Evolutionary conservation across 2,329 filamentous ascomycete species (phyloP), one percentile per base, ranked within the genome.

Genomic region (Diaporthe citri): DNA sequence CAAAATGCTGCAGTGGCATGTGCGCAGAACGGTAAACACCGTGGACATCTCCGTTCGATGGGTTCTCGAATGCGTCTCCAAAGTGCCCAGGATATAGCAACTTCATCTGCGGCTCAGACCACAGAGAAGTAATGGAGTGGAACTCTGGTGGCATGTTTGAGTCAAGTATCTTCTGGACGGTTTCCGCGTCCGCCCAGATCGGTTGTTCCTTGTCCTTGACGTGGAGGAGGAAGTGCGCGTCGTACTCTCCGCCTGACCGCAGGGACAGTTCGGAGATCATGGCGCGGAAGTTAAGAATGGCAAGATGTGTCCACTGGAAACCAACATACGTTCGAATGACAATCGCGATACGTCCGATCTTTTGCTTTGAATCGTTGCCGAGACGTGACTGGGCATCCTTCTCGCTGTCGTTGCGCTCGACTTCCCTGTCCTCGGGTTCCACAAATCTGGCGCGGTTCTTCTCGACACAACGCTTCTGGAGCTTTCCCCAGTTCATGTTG

Each of bases 101-200:
- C 74, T 89, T 88, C 94, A 97, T 96, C 83, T 96, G 94, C 71
- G 91, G 88, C 82, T 97, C 94, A 3, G 94, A 95, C 95, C 95
- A 97, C 8, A 97, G 86, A 0, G 93, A 95, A 59, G 93, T 94
- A 82, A 97, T 90, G 76, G 92, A 91, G 81, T 93, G 93, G 83
- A 97, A 97, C 81, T 96, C 94, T 31, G 86, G 81, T 0, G 94
- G 94, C 1, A 96, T 90, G 74, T 90, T 89, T 66, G 90, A 85
- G 81, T 91, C 88, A 80, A 97, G 86, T 79, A 96, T 90, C 22
- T 89, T 88, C 78, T 95, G 90, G 75, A 95, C 94, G 0, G 92
- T 93, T 43, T 90, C 88, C 25, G 93, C 90, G 79, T 97, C 94
- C 0, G 94, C 91, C 93, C 94, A 97, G 78, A 97, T 95, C 59